Base-by-base conservation (phyloP, 192 early-diverging fungal species). In the Spizellomyces sp. region DNA sequence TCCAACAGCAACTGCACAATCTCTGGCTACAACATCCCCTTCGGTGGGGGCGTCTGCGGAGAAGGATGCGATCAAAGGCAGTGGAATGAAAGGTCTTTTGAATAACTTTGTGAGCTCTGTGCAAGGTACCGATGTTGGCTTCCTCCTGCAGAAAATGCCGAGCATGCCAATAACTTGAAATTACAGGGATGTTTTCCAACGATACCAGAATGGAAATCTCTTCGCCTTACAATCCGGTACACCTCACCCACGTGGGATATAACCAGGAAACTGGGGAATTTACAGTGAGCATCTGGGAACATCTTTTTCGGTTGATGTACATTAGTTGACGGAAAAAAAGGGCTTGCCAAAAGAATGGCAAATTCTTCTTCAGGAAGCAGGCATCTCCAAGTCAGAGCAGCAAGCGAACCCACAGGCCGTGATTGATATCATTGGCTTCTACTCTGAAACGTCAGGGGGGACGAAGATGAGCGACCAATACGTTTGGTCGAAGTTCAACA, bases 191-290 rank as follows among this genome's bases (percentile, higher is more conserved):
- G 66, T 75, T 75, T 48, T 47, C 66, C 6, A 50, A 69, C 21
- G 66, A 75, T 19, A 63, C 56, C 2, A 22, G 67, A 58, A 74
- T 74, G 42, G 79, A 81, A n/a, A 98, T 99, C 66, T 96, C 94
- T 14, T 87, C 88, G 22, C 97, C 97, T 5, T 99, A 94, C 81
- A 98, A 98, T 75, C 91, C 97, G 15, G 91, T 96, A 48, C 97
- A 99, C 81, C 84, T 99, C 52, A 98, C 96, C 21, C 97, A 99
- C 77, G 97, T 98, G 56, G 97, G 97, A 7, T 99, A 94, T 77
- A 95, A 99, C 77, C 90, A 91, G 67, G 94, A 94, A 62, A 96
- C 94, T 46, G 96, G 95, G 48, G 95, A 99, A 84, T 81, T 82
- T 22, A 83, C 82, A 22, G 81, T 87, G 64, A 48, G 70, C 63